Evolutionary conservation across 2,329 filamentous ascomycete species (phyloP).

Genomic region (Trichoderma asperellum): DNA sequence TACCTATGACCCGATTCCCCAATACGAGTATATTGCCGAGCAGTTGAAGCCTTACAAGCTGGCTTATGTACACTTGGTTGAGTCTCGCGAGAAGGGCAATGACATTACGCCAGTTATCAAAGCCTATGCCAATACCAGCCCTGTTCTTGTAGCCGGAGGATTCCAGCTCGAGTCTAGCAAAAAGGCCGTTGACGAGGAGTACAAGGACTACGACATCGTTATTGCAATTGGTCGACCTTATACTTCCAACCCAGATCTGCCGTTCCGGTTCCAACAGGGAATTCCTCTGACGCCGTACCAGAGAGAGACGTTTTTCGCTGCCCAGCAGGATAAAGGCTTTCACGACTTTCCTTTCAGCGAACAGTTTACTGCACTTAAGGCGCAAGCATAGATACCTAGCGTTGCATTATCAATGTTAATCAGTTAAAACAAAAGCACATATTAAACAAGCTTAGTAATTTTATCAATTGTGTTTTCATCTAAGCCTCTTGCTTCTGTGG

Average conservation of each 20-base stretch:
- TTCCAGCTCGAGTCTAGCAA: slow-evolving; percentile 14
- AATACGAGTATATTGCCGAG: slow-evolving; percentile 19
- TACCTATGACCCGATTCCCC: slow-evolving; percentile 5
- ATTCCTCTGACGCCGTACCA: slow-evolving; percentile 12
- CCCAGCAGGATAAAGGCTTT: slow-evolving; percentile 16
- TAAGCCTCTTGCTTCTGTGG: neutral
- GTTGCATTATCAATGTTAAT: neutral
- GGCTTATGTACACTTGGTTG: slow-evolving; percentile 15
- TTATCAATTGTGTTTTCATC: neutral
- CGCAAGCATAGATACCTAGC: slow-evolving; percentile 7
- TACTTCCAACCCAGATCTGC: slow-evolving; percentile 21
- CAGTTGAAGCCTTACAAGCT: slow-evolving; percentile 18
- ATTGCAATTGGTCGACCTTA: slow-evolving; percentile 20
- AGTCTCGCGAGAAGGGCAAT: slow-evolving; percentile 20
- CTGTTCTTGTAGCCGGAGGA: slow-evolving; percentile 14
- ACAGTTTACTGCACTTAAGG: slow-evolving; percentile 3
- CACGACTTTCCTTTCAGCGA: slow-evolving; percentile 22
- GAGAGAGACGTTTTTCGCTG: slow-evolving; percentile 18
- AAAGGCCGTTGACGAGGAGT: slow-evolving; percentile 13
- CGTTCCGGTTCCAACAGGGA: slow-evolving; percentile 20
- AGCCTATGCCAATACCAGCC: slow-evolving; percentile 8
- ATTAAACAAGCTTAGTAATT: neutral
- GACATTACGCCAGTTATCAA: slow-evolving; percentile 8
- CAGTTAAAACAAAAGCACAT: neutral
- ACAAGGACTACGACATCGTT: slow-evolving; percentile 17